These are phyloP conservation scores for Pyropia haitanensis DNA, from an alignment of 23 red algal genomes.

Conservation along the genomic window DNA sequence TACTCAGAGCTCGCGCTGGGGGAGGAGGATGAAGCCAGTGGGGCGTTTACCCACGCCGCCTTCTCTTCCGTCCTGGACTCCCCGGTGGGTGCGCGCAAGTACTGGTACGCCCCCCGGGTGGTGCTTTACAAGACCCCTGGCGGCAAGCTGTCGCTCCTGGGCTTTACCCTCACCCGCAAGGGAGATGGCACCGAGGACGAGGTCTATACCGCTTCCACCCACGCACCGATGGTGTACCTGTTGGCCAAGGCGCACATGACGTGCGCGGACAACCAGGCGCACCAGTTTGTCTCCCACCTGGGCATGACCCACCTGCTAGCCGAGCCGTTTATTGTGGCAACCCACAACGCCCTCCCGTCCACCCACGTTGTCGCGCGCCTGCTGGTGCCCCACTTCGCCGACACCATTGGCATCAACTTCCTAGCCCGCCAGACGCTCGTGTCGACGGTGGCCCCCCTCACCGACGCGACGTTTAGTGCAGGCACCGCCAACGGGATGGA, in stretches of 20 bases:
- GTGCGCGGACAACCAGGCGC: conserved; percentile 53
- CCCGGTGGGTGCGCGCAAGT: no score
- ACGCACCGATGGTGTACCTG: conserved; percentile 28
- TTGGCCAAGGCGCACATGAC: conserved; percentile 59
- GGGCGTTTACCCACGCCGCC: no score
- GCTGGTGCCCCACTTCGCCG: conserved; percentile 10
- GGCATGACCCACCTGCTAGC: conserved; percentile 9
- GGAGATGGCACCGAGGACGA: no score
- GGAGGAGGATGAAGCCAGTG: no score
- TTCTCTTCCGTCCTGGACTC: no score
- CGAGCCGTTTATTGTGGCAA: conserved; percentile 11
- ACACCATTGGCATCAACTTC: conserved; percentile 15
- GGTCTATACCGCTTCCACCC: conserved; percentile 1
- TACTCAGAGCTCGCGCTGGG: no score
- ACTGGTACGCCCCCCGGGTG: no score
- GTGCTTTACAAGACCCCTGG: no score
- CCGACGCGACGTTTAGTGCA: conserved; percentile 37
- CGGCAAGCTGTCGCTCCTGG: no score
- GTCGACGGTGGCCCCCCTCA: conserved; percentile 12
- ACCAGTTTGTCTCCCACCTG: conserved; percentile 9
- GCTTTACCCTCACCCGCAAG: no score
- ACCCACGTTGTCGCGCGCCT: conserved; percentile 4
- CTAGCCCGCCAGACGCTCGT: conserved; percentile 11
- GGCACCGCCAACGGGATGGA: conserved; percentile 18
- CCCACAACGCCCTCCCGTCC: neutral